Base-by-base conservation (phyloP, 768 basidiomycete genomes). In the Boletus fagicola region DNA sequence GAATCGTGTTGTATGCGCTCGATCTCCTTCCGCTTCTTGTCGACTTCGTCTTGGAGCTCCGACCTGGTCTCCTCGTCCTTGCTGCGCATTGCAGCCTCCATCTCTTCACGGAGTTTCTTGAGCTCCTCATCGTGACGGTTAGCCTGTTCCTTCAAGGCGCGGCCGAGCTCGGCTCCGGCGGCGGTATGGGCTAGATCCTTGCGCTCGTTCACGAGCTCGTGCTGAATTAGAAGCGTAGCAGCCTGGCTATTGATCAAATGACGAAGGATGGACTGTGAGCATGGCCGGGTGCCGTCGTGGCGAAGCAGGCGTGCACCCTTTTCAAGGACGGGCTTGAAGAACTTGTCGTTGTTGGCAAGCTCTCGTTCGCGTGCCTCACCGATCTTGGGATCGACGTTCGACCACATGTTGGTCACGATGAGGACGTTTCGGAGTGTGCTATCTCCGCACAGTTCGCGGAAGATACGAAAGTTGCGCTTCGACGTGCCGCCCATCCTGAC, bases 371-470 rank as follows among this genome's bases (percentile, higher is more conserved):
- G 72, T 4, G 68, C 68, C 56, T 73, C 65, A 6, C 78, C 80
- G n/a, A 75, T 33, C 44, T 72, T 71, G 42, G 60, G 63, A 46
- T 69, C 70, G 39, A 80, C 75, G 57, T 74, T 69, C 5, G 72
- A 76, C 82, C 83, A 83, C 79, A 79, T 83, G 38, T 75, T 83
- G 45, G 83, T 83, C 49, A 77, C 77, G 57, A 84, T 76, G 28
- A 80, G 71, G 30, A 84, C 80, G 57, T 78, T 82, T 39, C 73
- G 69, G 50, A 84, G 76, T 15, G 78, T 72, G 44, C 54, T 71
- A 20, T 80, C 77, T 15, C 83, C 83, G 59, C 83, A 84, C 13
- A 84, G 73, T 54, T 79, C 74, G 47, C 77, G 70, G 66, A 84
- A 83, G 69, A 83, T 76, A 36, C 74, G 73, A 54, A 81, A 81